phyloP scores from a whole-genome alignment of 1,284 basidiomycete genomes.

The Thecaphora thlaspeos region DNA sequence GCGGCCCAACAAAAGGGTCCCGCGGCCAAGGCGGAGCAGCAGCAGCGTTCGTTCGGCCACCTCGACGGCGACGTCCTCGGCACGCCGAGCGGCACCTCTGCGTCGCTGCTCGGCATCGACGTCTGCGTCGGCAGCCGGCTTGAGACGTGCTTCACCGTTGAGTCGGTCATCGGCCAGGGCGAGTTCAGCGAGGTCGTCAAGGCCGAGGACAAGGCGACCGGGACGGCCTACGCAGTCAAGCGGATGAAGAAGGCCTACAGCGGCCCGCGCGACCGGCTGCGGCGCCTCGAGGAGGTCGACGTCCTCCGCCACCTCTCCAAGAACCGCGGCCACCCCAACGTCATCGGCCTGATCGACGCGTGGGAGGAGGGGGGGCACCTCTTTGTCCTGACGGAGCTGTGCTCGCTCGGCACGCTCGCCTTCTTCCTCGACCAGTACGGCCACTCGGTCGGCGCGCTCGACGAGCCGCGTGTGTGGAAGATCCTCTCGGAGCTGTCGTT shows the following conservation, averaged over 20 bases:
- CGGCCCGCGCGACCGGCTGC: conserved; percentile 78
- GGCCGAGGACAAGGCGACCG: conserved; percentile 70
- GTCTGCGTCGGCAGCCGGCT: conserved; percentile 24
- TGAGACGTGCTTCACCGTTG: conserved; percentile 67
- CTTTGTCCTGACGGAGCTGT: conserved; percentile 92
- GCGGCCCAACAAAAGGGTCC: too few relatives aligned
- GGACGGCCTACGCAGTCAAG: conserved; percentile 82
- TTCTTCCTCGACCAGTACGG: conserved; percentile 94
- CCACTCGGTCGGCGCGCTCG: conserved; percentile 73
- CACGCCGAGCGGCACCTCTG: too few relatives aligned
- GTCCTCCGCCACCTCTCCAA: conserved; percentile 76
- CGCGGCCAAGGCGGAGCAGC: too few relatives aligned
- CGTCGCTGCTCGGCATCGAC: not conserved
- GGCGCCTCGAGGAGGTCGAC: conserved; percentile 92
- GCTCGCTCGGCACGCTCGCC: conserved; percentile 85
- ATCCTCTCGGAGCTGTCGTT: conserved; percentile 80
- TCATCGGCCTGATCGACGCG: conserved; percentile 87
- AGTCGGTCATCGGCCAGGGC: conserved; percentile 82
- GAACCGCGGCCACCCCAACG: conserved; percentile 51
- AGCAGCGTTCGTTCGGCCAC: too few relatives aligned
- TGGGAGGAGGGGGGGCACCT: conserved; percentile 93
- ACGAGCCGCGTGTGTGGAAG: conserved; percentile 96
- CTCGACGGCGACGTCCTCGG: too few relatives aligned
- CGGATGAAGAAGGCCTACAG: conserved; percentile 84
- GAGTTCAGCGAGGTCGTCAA: conserved; percentile 94